A percentile compares a stretch with the other conserved stretches of the same genome.
These are phyloP conservation scores for Fusarium beomiforme DNA, from an alignment of 2,329 filamentous ascomycete genomes.

Conservation along the genomic window DNA sequence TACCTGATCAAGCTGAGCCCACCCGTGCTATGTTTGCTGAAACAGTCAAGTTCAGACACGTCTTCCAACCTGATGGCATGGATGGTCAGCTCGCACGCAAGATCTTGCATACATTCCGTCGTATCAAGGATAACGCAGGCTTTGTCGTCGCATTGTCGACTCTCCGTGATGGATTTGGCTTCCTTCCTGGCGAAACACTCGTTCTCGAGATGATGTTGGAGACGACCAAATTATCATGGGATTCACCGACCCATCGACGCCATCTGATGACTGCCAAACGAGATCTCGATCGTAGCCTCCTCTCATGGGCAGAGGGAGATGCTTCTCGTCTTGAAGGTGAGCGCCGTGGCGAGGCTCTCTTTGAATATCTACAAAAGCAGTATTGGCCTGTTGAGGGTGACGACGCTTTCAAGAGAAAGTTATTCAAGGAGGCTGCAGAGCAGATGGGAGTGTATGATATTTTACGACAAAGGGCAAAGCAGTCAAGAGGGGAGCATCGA, in stretches of 20 bases:
- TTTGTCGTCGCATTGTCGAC: slow-evolving; percentile 57
- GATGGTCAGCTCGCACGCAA: slow-evolving; percentile 60
- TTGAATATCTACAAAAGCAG: slow-evolving; percentile 54
- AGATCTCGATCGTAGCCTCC: slow-evolving; percentile 54
- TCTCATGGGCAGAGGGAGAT: slow-evolving; percentile 45
- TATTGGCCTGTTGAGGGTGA: slow-evolving; percentile 47
- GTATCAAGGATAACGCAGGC: slow-evolving; percentile 55
- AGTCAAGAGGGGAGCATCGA: slow-evolving; percentile 9
- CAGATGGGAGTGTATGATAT: slow-evolving; percentile 57
- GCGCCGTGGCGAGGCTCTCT: slow-evolving; percentile 52
- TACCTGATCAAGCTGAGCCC: slow-evolving; percentile 45
- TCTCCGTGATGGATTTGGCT: slow-evolving; percentile 55
- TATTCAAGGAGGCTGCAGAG: slow-evolving; percentile 48
- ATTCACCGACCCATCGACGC: slow-evolving; percentile 52
- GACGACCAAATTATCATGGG: slow-evolving; percentile 56
- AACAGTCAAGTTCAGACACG: slow-evolving; percentile 58
- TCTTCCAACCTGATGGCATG: slow-evolving; percentile 56
- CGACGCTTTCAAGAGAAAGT: slow-evolving; percentile 37
- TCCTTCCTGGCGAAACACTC: slow-evolving; percentile 56
- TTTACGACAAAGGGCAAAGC: slow-evolving; percentile 33
- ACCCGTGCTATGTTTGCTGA: slow-evolving; percentile 59
- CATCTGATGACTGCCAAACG: slow-evolving; percentile 55
- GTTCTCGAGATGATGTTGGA: slow-evolving; percentile 59
- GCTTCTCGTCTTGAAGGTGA: slow-evolving; percentile 49
- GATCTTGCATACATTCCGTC: slow-evolving; percentile 62